Evolutionary conservation across 2,329 filamentous ascomycete genomes (phyloP), one percentile per base, ranked within the genome.

Genomic region (Stemphylium beticola): DNA sequence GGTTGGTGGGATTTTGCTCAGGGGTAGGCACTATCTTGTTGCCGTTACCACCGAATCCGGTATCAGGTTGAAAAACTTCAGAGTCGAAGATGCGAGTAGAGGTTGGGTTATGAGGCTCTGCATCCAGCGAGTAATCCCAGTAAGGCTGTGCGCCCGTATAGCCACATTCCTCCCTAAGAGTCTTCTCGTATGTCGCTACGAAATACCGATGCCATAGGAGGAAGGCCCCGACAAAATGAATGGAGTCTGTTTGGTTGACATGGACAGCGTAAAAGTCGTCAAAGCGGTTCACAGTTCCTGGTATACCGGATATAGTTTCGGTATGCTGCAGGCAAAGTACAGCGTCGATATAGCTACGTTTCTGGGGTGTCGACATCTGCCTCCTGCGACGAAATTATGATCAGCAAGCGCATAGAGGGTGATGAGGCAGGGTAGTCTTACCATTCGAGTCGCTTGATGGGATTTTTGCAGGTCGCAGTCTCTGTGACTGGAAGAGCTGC

Each of bases 1-100:
- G 60, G 14, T 65, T 61, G 24, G 67, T 48, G 0, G 51, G 60
- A 24, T 69, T 68, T 32, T 64, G 64, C 45, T 69, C 65, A 11
- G 66, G 38, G 4, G 67, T 66, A 4, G 58, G 52, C 4, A 52
- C 55, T 0, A 72, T 57, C 26, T 68, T 74, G 46, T 61, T 55
- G 18, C 76, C 71, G 48, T 74, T 74, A 15, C 73, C 67, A 17
- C 75, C 72, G 51, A 78, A 77, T 12, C 73, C 71, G 8, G 52
- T 52, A 15, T 49, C 8, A 2, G 62, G 49, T 33, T 63, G 43
- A 49, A 65, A 72, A 40, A 73, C 55, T 3, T 40, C 53, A 1
- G 58, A 53, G 2, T 67, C 42, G 58, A 57, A 65, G 9, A 53
- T 34, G 9, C 24, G 34, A 7, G 57, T 68, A 2, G 60, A 65